Evolutionary conservation across 2,329 filamentous ascomycete genomes (phyloP).

Genomic region (Sporothrix euskadiensis): DNA sequence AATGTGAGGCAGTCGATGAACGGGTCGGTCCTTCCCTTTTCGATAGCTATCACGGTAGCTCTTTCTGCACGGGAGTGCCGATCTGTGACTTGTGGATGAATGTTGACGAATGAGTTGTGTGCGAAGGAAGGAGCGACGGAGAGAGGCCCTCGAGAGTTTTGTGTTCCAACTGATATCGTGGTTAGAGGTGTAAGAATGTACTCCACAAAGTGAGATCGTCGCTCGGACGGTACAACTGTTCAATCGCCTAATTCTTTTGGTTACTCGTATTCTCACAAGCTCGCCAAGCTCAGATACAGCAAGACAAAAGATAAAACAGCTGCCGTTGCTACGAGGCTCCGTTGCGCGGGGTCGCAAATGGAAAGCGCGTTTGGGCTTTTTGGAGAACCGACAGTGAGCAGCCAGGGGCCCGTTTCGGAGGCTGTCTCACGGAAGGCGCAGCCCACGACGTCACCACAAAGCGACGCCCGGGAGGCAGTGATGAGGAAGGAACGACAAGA

Average conservation of each 20-base stretch:
- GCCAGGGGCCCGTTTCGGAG: slow-evolving; percentile 14
- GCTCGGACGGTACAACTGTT: background rate
- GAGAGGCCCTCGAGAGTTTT: background rate
- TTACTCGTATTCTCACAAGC: background rate
- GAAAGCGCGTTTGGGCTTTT: slow-evolving; percentile 2
- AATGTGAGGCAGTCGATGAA: background rate
- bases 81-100: background rate
- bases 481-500: background rate
- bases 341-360: background rate
- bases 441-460: background rate
- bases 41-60: background rate
- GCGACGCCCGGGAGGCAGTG: background rate
- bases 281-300: background rate
- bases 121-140: background rate
- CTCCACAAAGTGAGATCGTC: background rate
- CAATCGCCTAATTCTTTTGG: background rate
- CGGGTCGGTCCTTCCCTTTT: slow-evolving; percentile 15
- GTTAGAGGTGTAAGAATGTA: background rate
- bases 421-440: slow-evolving; percentile 8
- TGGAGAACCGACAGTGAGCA: slow-evolving; percentile 6
- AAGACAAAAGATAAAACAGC: slow-evolving; percentile 2
- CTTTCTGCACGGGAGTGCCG: background rate
- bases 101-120: background rate
- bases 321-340: background rate
- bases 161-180: background rate